Evolutionary conservation across 1,284 basidiomycete species (phyloP), one percentile per base, ranked within the genome.

Genomic region (Ceratobasidium sp.): DNA sequence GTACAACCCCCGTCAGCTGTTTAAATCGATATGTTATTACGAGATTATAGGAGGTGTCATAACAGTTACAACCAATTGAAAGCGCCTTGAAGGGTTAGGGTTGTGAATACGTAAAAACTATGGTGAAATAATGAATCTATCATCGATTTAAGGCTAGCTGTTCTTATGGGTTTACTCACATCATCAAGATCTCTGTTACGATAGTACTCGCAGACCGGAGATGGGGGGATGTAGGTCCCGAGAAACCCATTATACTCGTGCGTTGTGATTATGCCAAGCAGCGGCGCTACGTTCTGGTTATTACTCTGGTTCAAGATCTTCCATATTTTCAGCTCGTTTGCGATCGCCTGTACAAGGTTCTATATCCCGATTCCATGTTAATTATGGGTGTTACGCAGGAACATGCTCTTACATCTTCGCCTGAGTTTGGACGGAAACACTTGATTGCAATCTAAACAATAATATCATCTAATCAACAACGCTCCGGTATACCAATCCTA

Each of bases 281-380:
- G 40, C 15, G n/a, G 49, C 3, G 49, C 66, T 18, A 69, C 23
- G 18, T 69, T 69, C 0, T 49, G 49, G 23, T 69, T 26, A 18
- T 33, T 33, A 28, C 20, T 69, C 1, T 18, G 49, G 20, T 28
- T 28, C 33, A 46, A 39, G 3, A 64, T 64, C 2, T 33, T 55
- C 67, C 67, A 69, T 28, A 69, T 55, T 18, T 55, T 69, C 53
- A 55, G 7, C n/a, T 69, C 67, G 10, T 69, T 69, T 5, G 7
- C 20, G 10, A 69, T 56, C 20, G 23, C 12, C 12, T 49, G 12
- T 3, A 55, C 20, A 23, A 64, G n/a, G 18, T 53, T n/a, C 51
- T 53, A 20, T 12, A n/a, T 3, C 6, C 51, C 20, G 5, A 28
- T 33, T 15, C 6, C 13, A 20, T 2, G 20, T 20, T 20, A 53